These are phyloP conservation scores for Flaveria bidentis DNA, from an alignment of 129 eudicot genomes.

Conservation along the genomic window DNA sequence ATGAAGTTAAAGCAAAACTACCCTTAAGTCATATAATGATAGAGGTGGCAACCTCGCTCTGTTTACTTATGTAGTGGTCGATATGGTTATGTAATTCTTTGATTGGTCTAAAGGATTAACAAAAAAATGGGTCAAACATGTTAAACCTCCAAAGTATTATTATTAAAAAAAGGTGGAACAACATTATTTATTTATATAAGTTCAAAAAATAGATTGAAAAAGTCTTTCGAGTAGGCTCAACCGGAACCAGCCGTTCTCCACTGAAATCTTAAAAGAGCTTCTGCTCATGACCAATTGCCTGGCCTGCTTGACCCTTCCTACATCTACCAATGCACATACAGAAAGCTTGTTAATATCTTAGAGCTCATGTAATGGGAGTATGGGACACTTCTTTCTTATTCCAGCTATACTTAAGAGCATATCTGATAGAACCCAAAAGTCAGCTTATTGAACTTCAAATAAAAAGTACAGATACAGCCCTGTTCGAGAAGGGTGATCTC, in stretches of 20 bases:
- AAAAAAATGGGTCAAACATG: neutral
- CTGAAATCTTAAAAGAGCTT: neutral
- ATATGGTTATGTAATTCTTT: neutral
- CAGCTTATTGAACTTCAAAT: too few species aligned
- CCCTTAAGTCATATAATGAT: conserved; percentile 2
- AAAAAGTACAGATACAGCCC: too few species aligned
- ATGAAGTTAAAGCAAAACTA: neutral
- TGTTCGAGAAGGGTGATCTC: too few species aligned
- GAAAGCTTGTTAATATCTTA: neutral
- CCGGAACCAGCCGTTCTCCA: neutral
- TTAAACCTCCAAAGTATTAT: neutral
- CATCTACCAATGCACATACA: conserved; percentile 5
- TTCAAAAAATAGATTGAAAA: neutral
- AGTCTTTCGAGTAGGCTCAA: neutral
- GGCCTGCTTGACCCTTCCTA: neutral
- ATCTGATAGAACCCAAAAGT: too few species aligned
- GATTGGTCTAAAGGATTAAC: neutral
- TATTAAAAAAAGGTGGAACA: neutral
- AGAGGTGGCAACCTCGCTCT: neutral
- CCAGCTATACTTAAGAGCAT: neutral
- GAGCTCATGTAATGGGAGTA: neutral
- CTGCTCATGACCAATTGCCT: neutral
- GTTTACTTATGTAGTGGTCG: neutral
- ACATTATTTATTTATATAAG: neutral
- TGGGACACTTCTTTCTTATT: neutral